Base-by-base conservation (phyloP, 1,284 basidiomycete genomes). In the Malassezia sympodialis region DNA sequence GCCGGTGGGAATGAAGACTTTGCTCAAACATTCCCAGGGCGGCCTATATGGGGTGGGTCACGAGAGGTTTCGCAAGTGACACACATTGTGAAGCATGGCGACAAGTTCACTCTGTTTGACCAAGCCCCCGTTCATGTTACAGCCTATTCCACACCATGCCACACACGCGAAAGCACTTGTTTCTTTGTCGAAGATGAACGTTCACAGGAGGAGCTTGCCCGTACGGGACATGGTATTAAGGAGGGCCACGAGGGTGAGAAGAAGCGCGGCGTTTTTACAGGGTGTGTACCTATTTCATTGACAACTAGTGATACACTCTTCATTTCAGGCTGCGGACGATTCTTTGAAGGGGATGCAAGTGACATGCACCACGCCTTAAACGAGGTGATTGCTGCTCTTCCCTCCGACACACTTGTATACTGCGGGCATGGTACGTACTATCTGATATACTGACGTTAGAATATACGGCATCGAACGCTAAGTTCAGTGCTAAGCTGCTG, bases 81-180 rank as follows among this genome's bases (percentile, higher is more conserved):
- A 12, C 77, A 83, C 4, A 76, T 86, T 14, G 85, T 96, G 58
- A 82, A 40, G 7, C 61, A 75, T 46, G 62, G 62, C 1, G 63
- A 68, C 41, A 45, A 30, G 4, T 58, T 74, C 30, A 28, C 31
- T 4, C 52, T 68, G 21, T 61, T 61, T 49, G 47, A 62, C 30
- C 58, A 56, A 2, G 35, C 53, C 31, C 54, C 60, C 0, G 49
- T 71, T 0, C 51, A 58, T 14, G 66, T 74, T 23, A 64, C 54
- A 10, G 63, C 60, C 31, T 76, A 90, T 17, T 84, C 87, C 12
- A 98, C 91, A 0, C 93, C 91, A 0, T 94, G 90, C 76, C 93
- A 96, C 75, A 96, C 93, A 1, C 88, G 89, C 72, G 93, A 96
- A 76, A 93, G 89, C 39, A 91, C 93, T 69, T 93, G 88, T 77